A percentile compares a stretch with the other conserved stretches of the same genome.
phyloP scores from a whole-genome alignment of 148 eudicot species.

The Vaccinium macrocarpon region DNA sequence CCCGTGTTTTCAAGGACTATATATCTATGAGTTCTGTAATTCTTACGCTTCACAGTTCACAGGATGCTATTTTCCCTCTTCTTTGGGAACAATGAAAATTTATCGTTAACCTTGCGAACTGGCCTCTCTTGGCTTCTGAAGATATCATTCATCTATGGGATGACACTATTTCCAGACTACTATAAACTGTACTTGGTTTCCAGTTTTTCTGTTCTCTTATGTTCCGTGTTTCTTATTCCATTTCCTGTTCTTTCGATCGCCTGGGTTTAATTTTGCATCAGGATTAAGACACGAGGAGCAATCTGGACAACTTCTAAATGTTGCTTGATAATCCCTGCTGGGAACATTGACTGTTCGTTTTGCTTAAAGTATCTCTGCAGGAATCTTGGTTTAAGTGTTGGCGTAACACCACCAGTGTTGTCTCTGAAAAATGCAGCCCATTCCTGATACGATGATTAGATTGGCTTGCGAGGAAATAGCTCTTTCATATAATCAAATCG shows the following conservation, averaged over 20 bases:
- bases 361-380: not conserved
- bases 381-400: not conserved
- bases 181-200: not conserved
- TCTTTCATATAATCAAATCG: not conserved
- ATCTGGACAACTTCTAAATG: not conserved
- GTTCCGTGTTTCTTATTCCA: not conserved
- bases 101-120: not conserved
- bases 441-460: not conserved
- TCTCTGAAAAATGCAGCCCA: not conserved
- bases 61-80: no score
- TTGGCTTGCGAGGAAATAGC: not conserved
- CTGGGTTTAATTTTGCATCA: not conserved
- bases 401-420: not conserved
- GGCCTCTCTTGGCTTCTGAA: conserved; percentile 3
- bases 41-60: not conserved
- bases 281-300: not conserved
- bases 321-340: not conserved
- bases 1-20: not conserved
- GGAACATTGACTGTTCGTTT: not conserved
- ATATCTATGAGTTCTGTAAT: not conserved
- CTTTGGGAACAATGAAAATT: not conserved
- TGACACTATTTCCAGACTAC: not conserved
- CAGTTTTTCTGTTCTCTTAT: not conserved
- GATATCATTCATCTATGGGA: not conserved
- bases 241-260: not conserved